Conservation (phyloP, 2,329 filamentous ascomycete genomes). For the Lithohypha guttulata region DNA sequence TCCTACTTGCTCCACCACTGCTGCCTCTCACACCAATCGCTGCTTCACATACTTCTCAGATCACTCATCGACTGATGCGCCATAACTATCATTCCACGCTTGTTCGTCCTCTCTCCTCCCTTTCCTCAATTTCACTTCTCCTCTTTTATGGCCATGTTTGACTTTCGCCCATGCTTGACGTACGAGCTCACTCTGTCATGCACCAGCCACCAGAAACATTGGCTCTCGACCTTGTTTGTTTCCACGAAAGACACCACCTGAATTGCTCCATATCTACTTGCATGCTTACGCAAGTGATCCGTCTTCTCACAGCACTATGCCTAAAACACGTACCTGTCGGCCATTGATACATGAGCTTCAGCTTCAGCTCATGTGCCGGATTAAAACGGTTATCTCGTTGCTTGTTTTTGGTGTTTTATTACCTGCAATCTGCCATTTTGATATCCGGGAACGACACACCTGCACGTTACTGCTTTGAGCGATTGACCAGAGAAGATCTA, state of each 20-base stretch:
- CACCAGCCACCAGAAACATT: neutral
- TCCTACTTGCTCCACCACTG: neutral
- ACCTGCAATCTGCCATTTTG: too few relatives aligned
- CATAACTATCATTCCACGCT: slow-evolving; percentile 6
- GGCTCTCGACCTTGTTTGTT: neutral
- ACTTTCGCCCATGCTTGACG: slow-evolving; percentile 8
- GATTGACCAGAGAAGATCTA: too few relatives aligned
- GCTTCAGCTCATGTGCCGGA: too few relatives aligned
- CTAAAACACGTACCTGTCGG: too few relatives aligned
- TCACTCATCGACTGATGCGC: slow-evolving; percentile 60
- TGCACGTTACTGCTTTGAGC: too few relatives aligned
- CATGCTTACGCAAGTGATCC: neutral
- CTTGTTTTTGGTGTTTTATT: too few relatives aligned
- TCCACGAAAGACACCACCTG: neutral
- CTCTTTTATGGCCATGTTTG: slow-evolving; percentile 7
- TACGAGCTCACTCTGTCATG: slow-evolving; percentile 2
- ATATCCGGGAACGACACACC: too few relatives aligned
- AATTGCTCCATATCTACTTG: neutral
- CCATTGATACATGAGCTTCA: too few relatives aligned
- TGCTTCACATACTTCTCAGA: slow-evolving; percentile 55
- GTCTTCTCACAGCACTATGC: too few relatives aligned
- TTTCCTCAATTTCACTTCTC: neutral
- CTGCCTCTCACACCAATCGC: slow-evolving; percentile 4
- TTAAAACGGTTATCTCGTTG: too few relatives aligned
- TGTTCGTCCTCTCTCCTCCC: slow-evolving; percentile 3